Evolutionary conservation across 768 basidiomycete genomes (phyloP).

Genomic region (Psilocybe tampanensis): DNA sequence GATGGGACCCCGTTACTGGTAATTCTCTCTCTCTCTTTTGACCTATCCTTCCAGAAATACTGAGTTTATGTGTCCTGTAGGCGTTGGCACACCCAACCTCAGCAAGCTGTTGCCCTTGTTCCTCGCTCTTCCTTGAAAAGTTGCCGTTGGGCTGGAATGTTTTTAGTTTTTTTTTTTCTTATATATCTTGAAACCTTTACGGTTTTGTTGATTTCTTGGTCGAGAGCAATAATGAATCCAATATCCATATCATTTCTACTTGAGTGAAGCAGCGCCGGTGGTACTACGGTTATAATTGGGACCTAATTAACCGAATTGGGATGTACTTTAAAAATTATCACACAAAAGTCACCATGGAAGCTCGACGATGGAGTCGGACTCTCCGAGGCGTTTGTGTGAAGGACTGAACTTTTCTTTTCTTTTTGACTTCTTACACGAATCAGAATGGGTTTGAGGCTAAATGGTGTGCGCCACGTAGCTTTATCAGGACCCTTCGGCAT

Average conservation of each 20-base stretch:
- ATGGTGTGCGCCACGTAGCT: background rate
- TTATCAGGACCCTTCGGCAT: background rate
- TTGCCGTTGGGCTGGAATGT: background rate
- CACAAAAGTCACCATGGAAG: too few species aligned
- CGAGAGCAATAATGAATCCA: too few species aligned
- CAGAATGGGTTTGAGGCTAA: too few species aligned
- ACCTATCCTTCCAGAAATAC: too few species aligned
- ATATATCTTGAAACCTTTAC: too few species aligned
- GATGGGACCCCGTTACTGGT: slow-evolving; percentile 48
- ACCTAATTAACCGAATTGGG: too few species aligned
- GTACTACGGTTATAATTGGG: too few species aligned
- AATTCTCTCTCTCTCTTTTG: slow-evolving; percentile 3
- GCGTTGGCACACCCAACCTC: slow-evolving; percentile 40
- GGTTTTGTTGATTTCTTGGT: too few species aligned
- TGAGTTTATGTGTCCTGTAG: slow-evolving; percentile 13
- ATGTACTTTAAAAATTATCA: too few species aligned
- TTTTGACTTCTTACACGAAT: too few species aligned
- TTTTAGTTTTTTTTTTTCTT: background rate
- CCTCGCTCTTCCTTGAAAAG: slow-evolving; percentile 33
- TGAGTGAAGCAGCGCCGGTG: too few species aligned
- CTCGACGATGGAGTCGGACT: background rate
- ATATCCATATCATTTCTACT: too few species aligned
- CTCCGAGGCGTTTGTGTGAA: background rate
- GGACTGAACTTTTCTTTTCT: background rate
- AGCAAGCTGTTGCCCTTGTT: slow-evolving; percentile 32